Evolutionary conservation across 352 stramenopile species (phyloP), one percentile per base, ranked within the genome.

Genomic region (Stramenopiles sp.): DNA sequence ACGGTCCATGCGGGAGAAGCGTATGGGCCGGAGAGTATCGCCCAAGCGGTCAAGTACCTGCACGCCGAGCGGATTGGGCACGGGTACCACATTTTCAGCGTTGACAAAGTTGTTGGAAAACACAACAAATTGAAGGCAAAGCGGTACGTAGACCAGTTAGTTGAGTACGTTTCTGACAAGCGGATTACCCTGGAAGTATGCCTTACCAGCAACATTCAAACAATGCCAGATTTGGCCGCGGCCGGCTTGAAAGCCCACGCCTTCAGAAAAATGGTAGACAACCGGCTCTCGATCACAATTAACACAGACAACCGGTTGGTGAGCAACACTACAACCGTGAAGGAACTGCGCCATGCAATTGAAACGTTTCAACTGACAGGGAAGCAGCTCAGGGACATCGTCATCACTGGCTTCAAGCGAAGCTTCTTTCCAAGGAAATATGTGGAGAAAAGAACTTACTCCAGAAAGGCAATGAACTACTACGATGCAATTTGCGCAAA

Each of bases 251-350:
- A 76, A 75, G 84, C 81, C 32, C 88, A 94, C 76, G 85, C 87
- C 35, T 80, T 90, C 49, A 83, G 83, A 3, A 77, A 86, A 31
- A 92, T 94, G 87, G 83, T 92, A 49, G 81, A 86, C 73, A 86
- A 88, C 76, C 88, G 88, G 74, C 78, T 93, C 63, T 84, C 86
- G 0, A 86, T 92, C 34, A 85, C 79, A 49, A 81, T 93, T 12
- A 92, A 84, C 76, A 93, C 87, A 4, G 87, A 92, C 81, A 93
- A 92, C 77, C 88, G 84, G 77, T 89, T 86, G 1, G 87, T 93
- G 0, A 91, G 84, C 49, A 83, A 91, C 76, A 92, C 87, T 35
- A 82, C 89, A 79, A 90, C 92, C 80, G 80, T 91, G 37, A 81
- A 80, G 48, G 87, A 93, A 74, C 82, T 93, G 76, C 86, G 83